These are phyloP conservation scores for Parietichytrium sp. DNA, from an alignment of 108 stramenopile species.

Conservation along the genomic window DNA sequence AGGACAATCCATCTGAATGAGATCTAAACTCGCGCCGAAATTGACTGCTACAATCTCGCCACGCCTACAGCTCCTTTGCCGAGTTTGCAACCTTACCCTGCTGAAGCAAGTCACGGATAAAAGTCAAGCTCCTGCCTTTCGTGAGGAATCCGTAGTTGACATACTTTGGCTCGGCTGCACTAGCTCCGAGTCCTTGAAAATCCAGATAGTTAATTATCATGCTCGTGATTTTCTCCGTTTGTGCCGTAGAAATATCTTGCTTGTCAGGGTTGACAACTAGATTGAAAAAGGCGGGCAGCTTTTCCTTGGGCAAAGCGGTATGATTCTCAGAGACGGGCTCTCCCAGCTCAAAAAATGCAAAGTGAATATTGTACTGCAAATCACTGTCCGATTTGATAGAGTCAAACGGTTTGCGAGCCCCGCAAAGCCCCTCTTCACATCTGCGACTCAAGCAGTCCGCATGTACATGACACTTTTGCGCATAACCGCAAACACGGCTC, in stretches of 20 bases:
- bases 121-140: background rate
- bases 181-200: background rate
- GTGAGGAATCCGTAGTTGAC: background rate
- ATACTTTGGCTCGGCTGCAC: background rate
- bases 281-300: background rate
- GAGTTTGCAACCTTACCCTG: background rate
- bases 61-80: background rate
- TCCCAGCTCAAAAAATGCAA: background rate
- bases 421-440: background rate
- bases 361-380: background rate
- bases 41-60: background rate
- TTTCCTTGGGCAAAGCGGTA: background rate
- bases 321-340: background rate
- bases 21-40: background rate
- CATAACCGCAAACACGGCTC: background rate
- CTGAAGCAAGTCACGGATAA: background rate
- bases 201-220: background rate
- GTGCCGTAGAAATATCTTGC: background rate
- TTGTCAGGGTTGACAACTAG: background rate
- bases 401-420: background rate
- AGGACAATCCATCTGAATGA: background rate
- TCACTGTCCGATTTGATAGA: background rate
- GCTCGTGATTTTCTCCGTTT: background rate
- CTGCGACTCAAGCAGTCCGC: background rate
- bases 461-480: background rate